phyloP scores from a whole-genome alignment of 1,139 yeast species.

The Nematodospora anomalae region DNA sequence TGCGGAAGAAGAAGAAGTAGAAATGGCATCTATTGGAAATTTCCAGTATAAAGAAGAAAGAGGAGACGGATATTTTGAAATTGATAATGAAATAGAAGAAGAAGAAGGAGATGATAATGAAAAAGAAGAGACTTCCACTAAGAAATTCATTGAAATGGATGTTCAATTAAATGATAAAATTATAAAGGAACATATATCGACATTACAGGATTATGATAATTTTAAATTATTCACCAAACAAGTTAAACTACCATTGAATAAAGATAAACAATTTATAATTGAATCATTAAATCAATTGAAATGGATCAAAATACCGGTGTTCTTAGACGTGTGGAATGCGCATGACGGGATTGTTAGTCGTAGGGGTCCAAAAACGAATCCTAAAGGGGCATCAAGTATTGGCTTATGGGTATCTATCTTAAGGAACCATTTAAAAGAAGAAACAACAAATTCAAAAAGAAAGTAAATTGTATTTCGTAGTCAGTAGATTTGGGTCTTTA shows the following conservation, averaged over 20 bases:
- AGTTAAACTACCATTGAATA: slow-evolving; percentile 39
- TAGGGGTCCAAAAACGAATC: slow-evolving; percentile 55
- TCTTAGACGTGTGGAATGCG: slow-evolving; percentile 64
- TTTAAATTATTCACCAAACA: slow-evolving; percentile 30
- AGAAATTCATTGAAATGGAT: slow-evolving; percentile 21
- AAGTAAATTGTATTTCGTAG: no score
- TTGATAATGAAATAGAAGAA: slow-evolving; percentile 7
- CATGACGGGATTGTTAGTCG: slow-evolving; percentile 75
- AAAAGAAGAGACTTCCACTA: slow-evolving; percentile 3
- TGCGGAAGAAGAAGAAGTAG: slow-evolving; percentile 1
- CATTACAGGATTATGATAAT: slow-evolving; percentile 23
- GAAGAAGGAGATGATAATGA: slow-evolving; percentile 16
- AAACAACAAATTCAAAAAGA: background rate
- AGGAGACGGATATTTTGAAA: slow-evolving; percentile 3
- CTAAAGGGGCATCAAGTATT: slow-evolving; percentile 54
- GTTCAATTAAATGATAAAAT: slow-evolving; percentile 28
- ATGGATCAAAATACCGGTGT: slow-evolving; percentile 71
- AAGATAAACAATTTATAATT: slow-evolving; percentile 42
- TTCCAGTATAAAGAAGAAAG: slow-evolving; percentile 15
- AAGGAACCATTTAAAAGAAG: slow-evolving; percentile 30
- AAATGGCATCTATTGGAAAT: background rate
- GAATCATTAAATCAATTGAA: slow-evolving; percentile 51
- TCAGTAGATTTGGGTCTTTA: no score
- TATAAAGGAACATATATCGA: slow-evolving; percentile 18
- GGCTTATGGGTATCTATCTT: slow-evolving; percentile 52